phyloP scores from a whole-genome alignment of 306 rosid species.

The Prunus kanzakura region DNA sequence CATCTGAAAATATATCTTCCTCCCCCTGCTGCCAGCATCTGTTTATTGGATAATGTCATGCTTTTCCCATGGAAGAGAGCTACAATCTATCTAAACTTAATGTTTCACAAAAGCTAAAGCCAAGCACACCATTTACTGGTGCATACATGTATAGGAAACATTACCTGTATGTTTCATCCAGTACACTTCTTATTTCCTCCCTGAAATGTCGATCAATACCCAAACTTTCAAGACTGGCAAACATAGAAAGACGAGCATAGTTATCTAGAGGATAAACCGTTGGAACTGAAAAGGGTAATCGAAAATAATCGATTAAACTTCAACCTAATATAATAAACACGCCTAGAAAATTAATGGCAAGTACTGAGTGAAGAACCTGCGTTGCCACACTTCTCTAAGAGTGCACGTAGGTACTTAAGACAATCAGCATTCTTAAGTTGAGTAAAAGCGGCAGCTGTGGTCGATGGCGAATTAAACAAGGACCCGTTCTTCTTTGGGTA shows the following conservation, averaged over 20 bases:
- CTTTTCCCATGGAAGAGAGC: neutral
- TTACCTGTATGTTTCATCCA: slow-evolving; percentile 79
- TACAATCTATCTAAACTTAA: neutral
- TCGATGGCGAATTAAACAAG: slow-evolving; percentile 70
- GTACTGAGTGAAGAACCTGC: slow-evolving; percentile 48
- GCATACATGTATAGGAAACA: slow-evolving; percentile 14
- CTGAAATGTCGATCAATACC: slow-evolving; percentile 66
- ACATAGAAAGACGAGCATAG: slow-evolving; percentile 63
- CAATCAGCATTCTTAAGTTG: slow-evolving; percentile 54
- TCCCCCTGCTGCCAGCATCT: slow-evolving; percentile 63
- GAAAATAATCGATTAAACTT: slow-evolving; percentile 6
- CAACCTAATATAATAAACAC: slow-evolving; percentile 4
- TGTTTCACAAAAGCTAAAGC: neutral
- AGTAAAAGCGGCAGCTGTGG: slow-evolving; percentile 71
- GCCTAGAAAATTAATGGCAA: neutral
- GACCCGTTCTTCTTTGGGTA: slow-evolving; percentile 84
- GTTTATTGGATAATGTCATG: slow-evolving; percentile 18
- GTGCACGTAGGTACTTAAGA: slow-evolving; percentile 53
- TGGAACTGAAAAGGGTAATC: slow-evolving; percentile 51
- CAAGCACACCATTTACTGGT: slow-evolving; percentile 4
- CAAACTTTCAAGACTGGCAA: slow-evolving; percentile 68
- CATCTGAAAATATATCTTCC: slow-evolving; percentile 63
- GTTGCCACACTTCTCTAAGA: slow-evolving; percentile 55
- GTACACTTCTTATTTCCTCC: slow-evolving; percentile 56
- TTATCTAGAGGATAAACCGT: slow-evolving; percentile 63